phyloP scores from a whole-genome alignment of 345 rosid species.

The Lepidium africanum region DNA sequence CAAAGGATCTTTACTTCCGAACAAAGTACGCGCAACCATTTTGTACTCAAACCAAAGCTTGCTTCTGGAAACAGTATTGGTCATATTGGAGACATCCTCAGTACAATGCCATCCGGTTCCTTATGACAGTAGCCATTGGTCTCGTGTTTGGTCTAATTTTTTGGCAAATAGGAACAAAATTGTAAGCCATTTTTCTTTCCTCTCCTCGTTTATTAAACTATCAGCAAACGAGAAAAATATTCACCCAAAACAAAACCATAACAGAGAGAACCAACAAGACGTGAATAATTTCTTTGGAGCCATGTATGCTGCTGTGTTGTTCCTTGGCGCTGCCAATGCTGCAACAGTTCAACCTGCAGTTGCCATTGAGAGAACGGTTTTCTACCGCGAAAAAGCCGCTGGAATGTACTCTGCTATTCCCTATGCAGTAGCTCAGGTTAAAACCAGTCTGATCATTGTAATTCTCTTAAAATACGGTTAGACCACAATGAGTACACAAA shows the following conservation, averaged over 20 bases:
- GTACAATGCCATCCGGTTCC: slow-evolving; percentile 59
- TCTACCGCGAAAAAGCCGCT: slow-evolving; percentile 76
- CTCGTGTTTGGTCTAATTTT: slow-evolving; percentile 60
- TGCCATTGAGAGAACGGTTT: slow-evolving; percentile 62
- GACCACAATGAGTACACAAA: not conserved
- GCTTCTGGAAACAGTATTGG: slow-evolving; percentile 73
- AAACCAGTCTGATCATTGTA: not conserved
- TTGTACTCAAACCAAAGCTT: slow-evolving; percentile 47
- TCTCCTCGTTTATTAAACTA: not conserved
- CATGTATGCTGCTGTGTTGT: slow-evolving; percentile 51
- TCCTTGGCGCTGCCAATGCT: slow-evolving; percentile 65
- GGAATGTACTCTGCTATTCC: slow-evolving; percentile 83
- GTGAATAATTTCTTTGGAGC: slow-evolving; percentile 62
- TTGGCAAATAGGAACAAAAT: slow-evolving; percentile 54
- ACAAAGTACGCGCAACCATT: slow-evolving; percentile 59
- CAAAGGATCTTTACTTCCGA: slow-evolving; percentile 50
- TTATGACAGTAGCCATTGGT: slow-evolving; percentile 48
- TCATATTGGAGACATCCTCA: slow-evolving; percentile 77
- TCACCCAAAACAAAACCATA: not conserved
- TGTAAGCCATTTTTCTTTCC: slow-evolving; percentile 25
- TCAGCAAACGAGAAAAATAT: not conserved
- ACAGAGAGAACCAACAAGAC: slow-evolving; percentile 52
- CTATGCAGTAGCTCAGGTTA: slow-evolving; percentile 72
- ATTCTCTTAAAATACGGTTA: not conserved
- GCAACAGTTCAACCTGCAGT: slow-evolving; percentile 56